Conservation (phyloP, 768 basidiomycete species). For the Lyophyllum atratum region DNA sequence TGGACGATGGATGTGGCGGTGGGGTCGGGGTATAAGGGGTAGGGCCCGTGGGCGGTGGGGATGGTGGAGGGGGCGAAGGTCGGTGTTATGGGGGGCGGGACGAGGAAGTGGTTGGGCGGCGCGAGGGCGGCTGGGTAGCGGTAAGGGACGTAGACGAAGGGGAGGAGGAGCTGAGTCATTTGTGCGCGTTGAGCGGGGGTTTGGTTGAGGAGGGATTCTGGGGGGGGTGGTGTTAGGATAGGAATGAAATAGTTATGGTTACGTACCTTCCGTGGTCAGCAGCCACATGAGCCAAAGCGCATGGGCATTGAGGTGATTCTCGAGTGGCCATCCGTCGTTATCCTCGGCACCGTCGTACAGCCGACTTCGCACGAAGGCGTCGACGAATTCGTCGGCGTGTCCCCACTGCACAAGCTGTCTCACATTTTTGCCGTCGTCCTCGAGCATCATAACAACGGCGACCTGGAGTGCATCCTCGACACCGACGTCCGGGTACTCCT, state of each 20-base stretch:
- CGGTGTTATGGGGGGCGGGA: conserved; percentile 44
- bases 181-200: conserved; percentile 25
- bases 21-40: conserved; percentile 43
- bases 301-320: conserved; percentile 47
- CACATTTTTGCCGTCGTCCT: conserved; percentile 59
- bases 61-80: conserved; percentile 23
- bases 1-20: conserved; percentile 28
- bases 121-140: conserved; percentile 61
- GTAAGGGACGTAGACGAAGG: conserved; percentile 50
- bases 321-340: conserved; percentile 51
- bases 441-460: conserved; percentile 35
- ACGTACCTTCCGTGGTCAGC: conserved; percentile 42
- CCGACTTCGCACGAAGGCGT: conserved; percentile 37
- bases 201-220: conserved; percentile 32
- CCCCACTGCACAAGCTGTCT: conserved; percentile 46
- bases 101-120: conserved; percentile 58
- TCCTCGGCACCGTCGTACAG: conserved; percentile 34
- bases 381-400: conserved; percentile 41
- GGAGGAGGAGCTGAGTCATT: conserved; percentile 37
- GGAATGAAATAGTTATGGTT: neutral
- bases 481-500: neutral
- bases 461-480: conserved; percentile 7
- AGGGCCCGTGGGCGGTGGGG: conserved; percentile 43
- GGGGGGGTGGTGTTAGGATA: neutral
- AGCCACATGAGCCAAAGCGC: conserved; percentile 61